These are phyloP conservation scores for Ogataea haglerorum DNA, from an alignment of 805 yeast species.

Conservation along the genomic window DNA sequence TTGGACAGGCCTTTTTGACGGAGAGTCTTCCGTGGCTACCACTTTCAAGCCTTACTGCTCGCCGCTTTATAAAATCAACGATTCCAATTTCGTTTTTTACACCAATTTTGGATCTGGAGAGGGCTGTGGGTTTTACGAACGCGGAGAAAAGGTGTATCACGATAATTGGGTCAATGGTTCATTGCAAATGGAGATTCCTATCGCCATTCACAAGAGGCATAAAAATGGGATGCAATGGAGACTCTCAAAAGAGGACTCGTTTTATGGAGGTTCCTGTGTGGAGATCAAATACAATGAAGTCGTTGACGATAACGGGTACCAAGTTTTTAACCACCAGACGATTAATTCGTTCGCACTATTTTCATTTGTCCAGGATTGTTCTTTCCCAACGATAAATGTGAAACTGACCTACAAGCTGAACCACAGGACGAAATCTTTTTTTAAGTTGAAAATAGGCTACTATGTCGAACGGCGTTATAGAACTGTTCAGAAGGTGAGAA, in stretches of 20 bases:
- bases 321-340: constrained; percentile 20
- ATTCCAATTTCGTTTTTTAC: constrained; percentile 34
- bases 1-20: constrained; percentile 35
- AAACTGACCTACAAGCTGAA: constrained; percentile 22
- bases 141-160: constrained; percentile 30
- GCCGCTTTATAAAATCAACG: constrained; percentile 23
- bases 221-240: constrained; percentile 23
- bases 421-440: constrained; percentile 23
- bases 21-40: constrained; percentile 22
- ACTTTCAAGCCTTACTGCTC: constrained; percentile 19
- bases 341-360: constrained; percentile 26
- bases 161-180: constrained; percentile 38
- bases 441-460: constrained; percentile 34
- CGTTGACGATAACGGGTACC: constrained; percentile 19
- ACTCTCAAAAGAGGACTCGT: constrained; percentile 27
- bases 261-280: constrained; percentile 37
- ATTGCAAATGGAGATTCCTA: constrained; percentile 35
- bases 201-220: constrained; percentile 16
- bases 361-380: constrained; percentile 28
- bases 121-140: constrained; percentile 32
- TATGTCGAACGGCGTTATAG: constrained; percentile 33
- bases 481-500: constrained; percentile 27
- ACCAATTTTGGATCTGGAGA: constrained; percentile 41
- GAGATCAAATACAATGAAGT: constrained; percentile 26
- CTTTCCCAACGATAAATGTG: constrained; percentile 27